These are phyloP conservation scores for Gossypium gossypioides DNA, from an alignment of 441 rosid species.

Conservation along the genomic window DNA sequence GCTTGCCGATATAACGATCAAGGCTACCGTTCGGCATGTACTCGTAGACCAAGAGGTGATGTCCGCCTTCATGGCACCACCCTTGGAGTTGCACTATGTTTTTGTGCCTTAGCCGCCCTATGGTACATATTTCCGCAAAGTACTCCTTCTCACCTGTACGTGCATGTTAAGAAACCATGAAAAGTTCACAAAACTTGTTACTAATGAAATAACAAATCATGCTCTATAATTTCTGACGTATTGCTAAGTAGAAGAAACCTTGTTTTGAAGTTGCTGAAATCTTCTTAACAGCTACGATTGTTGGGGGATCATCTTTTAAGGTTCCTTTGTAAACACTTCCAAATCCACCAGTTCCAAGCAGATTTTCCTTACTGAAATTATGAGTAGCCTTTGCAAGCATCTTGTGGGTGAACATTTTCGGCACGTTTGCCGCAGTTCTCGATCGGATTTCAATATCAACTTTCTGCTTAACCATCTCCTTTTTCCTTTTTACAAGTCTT, in stretches of 20 bases:
- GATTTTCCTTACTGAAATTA: slow-evolving; percentile 28
- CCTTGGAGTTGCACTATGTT: slow-evolving; percentile 36
- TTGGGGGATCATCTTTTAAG: slow-evolving; percentile 17
- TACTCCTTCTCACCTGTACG: slow-evolving; percentile 26
- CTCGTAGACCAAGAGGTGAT: slow-evolving; percentile 33
- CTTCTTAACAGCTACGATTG: slow-evolving; percentile 29
- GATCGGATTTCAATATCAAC: slow-evolving; percentile 19
- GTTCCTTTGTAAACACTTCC: slow-evolving; percentile 35
- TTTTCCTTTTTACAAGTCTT: not conserved
- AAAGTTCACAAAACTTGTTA: not conserved
- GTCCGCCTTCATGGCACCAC: slow-evolving; percentile 32
- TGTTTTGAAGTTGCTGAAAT: slow-evolving; percentile 32
- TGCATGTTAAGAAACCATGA: not conserved
- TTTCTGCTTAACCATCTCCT: not conserved
- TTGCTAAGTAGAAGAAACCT: slow-evolving; percentile 16
- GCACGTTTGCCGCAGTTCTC: slow-evolving; percentile 22
- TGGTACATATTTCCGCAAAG: slow-evolving; percentile 37
- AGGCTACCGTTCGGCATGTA: slow-evolving; percentile 38
- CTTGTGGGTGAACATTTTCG: slow-evolving; percentile 24
- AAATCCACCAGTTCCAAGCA: slow-evolving; percentile 34
- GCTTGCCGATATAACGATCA: slow-evolving; percentile 27
- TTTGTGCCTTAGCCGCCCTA: slow-evolving; percentile 35
- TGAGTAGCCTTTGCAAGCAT: slow-evolving; percentile 28
- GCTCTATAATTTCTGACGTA: not conserved
- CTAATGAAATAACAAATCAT: not conserved